Base-by-base conservation (phyloP, 1,139 yeast genomes). In the Yamadazyma dendronema region DNA sequence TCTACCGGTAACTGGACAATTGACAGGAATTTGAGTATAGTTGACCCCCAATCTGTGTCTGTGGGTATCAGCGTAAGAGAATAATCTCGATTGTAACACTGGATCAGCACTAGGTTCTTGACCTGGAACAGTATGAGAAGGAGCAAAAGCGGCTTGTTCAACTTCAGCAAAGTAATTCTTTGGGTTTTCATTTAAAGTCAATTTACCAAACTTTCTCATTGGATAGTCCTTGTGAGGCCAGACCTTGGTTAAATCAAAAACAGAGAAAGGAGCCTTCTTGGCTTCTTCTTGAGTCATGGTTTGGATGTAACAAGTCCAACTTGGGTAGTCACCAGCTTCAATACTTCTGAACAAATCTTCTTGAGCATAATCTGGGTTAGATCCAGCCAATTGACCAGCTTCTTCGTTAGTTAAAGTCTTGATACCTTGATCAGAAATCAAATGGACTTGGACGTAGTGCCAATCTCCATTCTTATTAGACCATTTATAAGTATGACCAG, bases 31-130 rank as follows among this genome's bases (percentile, higher is more conserved):
- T 57, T 78, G 84, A 42, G 71, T 68, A 62, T 76, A 81, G 65
- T 81, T 81, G 41, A 72, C 61, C 31, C 87, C 87, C 50, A 81
- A 66, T 55, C 67, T 59, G 54, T 61, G 64, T 52, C 64, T 57
- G 57, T 83, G 90, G 36, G 94, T 83, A 65, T 84, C 94, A 37
- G 86, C 79, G 66, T 84, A 84, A 17, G 90, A 81, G 61, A 83
- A 84, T 49, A 84, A 67, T 61, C 94, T 77, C n/a, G 87, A 76
- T 64, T 84, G 92, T 58, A 84, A 68, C 26, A 84, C 92, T 19
- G 90, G 89, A 56, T 84, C 94, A 44, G 85, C 86, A 31, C 86
- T 78, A 33, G 92, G 76, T 59, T 81, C 85, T 70, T 80, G 77
- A 46, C 83, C 84, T 33, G 92, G 92, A 37, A 84, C 84, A 14